These are phyloP conservation scores for Trichosanthes cucumerina DNA, from an alignment of 306 rosid species.

Conservation along the genomic window DNA sequence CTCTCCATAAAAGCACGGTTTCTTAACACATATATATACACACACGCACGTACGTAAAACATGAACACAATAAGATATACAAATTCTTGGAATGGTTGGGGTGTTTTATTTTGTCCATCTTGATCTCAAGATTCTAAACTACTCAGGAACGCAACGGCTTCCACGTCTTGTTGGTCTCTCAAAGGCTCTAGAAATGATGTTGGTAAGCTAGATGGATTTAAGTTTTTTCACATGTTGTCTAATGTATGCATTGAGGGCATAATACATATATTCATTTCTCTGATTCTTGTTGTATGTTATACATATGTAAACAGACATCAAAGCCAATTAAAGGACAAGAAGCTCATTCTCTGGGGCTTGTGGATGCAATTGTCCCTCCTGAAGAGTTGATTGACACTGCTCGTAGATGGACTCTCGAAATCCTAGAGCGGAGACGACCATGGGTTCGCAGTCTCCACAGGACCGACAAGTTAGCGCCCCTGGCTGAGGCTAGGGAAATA, in stretches of 20 bases:
- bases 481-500: constrained; percentile 91
- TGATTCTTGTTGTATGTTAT: not conserved
- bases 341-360: constrained; percentile 73
- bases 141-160: constrained; percentile 86
- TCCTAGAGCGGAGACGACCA: constrained; percentile 47
- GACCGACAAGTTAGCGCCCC: constrained; percentile 74
- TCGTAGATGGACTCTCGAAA: constrained; percentile 80
- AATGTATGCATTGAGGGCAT: not conserved
- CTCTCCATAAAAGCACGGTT: too few relatives aligned
- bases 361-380: constrained; percentile 66
- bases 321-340: constrained; percentile 79
- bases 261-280: not conserved
- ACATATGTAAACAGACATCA: constrained; percentile 40
- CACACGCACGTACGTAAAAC: not conserved
- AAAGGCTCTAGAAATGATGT: constrained; percentile 88
- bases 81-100: not conserved
- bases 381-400: constrained; percentile 64
- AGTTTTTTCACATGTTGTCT: not conserved
- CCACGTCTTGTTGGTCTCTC: constrained; percentile 95
- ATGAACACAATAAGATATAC: not conserved
- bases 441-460: constrained; percentile 84
- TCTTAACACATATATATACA: not conserved
- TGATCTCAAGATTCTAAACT: constrained; percentile 24
- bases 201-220: constrained; percentile 34
- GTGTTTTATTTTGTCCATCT: constrained; percentile 7